phyloP scores from a whole-genome alignment of 306 rosid genomes.

The Vicia sativa region DNA sequence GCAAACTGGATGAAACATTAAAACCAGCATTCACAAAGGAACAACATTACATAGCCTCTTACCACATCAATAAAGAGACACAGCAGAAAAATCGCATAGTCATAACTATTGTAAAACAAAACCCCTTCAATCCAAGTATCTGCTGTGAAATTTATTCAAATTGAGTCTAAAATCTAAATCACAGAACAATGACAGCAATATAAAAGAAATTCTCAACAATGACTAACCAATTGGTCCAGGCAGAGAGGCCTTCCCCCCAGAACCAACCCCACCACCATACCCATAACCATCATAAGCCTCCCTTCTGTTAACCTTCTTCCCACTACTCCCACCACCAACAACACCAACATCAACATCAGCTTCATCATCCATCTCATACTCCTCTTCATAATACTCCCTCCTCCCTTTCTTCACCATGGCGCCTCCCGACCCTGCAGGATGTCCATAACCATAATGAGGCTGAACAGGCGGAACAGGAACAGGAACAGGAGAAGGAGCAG shows the following conservation, averaged over 20 bases:
- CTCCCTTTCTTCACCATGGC: conserved; percentile 67
- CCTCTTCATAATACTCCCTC: conserved; percentile 76
- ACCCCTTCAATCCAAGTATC: conserved; percentile 1
- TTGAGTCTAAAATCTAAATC: background rate
- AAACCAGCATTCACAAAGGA: conserved; percentile 9
- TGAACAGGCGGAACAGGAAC: background rate
- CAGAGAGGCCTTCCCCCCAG: conserved; percentile 64
- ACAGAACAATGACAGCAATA: conserved; percentile 9
- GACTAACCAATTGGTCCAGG: conserved; percentile 68
- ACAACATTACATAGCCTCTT: background rate
- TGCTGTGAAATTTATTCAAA: conserved; percentile 14
- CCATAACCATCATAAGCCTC: conserved; percentile 72
- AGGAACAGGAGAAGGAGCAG: background rate
- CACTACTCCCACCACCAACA: conserved; percentile 52
- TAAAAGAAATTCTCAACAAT: background rate
- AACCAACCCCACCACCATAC: conserved; percentile 56
- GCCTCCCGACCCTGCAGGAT: conserved; percentile 12
- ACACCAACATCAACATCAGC: conserved; percentile 40
- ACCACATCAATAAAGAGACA: background rate
- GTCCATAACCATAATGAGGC: conserved; percentile 59
- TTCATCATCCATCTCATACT: conserved; percentile 75
- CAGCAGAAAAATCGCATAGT: background rate
- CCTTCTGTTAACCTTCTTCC: conserved; percentile 68
- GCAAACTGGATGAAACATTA: conserved; percentile 3
- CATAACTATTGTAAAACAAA: background rate